Evolutionary conservation across 2,329 filamentous ascomycete species (phyloP).

Genomic region (Dactylellina leptospora): DNA sequence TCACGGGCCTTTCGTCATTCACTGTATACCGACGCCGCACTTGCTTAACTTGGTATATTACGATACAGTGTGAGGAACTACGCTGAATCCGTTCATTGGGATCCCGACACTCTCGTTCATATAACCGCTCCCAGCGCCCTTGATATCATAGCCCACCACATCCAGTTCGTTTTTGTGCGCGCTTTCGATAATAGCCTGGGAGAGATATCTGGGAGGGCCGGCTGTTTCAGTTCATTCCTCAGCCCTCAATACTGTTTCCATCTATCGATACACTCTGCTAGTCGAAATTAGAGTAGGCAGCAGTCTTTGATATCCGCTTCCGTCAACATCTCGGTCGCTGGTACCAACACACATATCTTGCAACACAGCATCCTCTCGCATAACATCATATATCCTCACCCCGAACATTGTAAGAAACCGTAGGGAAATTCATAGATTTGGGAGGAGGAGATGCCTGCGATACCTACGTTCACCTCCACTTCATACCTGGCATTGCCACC

Average conservation of each 20-base stretch:
- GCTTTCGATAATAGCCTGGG: slow-evolving; percentile 11
- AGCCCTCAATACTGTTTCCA: slow-evolving; percentile 3
- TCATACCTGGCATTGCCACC: slow-evolving; percentile 44
- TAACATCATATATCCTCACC: not conserved
- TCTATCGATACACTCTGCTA: slow-evolving; percentile 19
- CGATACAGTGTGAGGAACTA: slow-evolving; percentile 18
- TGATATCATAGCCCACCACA: too few relatives aligned
- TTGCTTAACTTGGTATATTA: slow-evolving; percentile 27
- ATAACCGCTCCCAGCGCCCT: not conserved
- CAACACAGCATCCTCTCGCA: slow-evolving; percentile 20
- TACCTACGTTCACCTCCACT: slow-evolving; percentile 49
- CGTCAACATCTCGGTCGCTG: slow-evolving; percentile 33
- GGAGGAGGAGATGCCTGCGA: slow-evolving; percentile 49
- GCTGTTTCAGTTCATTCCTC: slow-evolving; percentile 22
- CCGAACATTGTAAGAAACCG: not conserved
- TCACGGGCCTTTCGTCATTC: slow-evolving; percentile 44
- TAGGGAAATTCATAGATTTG: slow-evolving; percentile 7
- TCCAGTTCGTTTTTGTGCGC: slow-evolving; percentile 28
- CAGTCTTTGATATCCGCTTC: slow-evolving; percentile 24
- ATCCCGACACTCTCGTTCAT: slow-evolving; percentile 25
- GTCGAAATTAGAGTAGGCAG: not conserved
- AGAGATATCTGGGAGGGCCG: not conserved
- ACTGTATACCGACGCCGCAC: slow-evolving; percentile 14
- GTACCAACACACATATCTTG: slow-evolving; percentile 7
- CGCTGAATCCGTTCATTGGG: slow-evolving; percentile 20